Evolutionary conservation across 495 filamentous ascomycete species (phyloP), one percentile per base, ranked within the genome.

Genomic region (Chaetomium cochliodes): DNA sequence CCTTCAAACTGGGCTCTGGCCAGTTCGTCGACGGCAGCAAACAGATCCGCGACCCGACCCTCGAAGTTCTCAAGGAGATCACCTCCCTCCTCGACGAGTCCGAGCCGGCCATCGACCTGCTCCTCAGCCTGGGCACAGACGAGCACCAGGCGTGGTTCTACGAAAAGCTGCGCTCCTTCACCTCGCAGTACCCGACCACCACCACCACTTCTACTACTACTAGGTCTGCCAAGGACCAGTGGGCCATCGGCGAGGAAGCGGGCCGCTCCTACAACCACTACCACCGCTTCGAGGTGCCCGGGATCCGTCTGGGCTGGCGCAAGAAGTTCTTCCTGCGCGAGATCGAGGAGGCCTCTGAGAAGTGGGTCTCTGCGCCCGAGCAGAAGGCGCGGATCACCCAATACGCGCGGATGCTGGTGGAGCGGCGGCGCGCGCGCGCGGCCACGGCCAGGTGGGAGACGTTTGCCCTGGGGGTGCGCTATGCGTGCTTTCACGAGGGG

Each of bases 11-110:
- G 20, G 70, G 72, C n/a, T 62, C 67, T 0, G 73, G 68, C 18
- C 68, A 74, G 25, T 75, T 74, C 30, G 73, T 75, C 44, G 73
- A 75, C 64, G 73, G 73, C 58, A 75, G 73, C 67, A 72, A 70
- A 37, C 65, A 72, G 50, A 70, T 75, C 30, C 73, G 73, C 11
- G 73, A 75, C 56, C 73, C 72, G 3, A 75, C 72, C 0, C 62
- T 75, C 0, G 70, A 72, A 49, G 70, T 73, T 0, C 52, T 75
- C 33, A 74, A 74, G 51, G 72, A 74, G 55, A 67, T 75, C 20
- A 66, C 65, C 0, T 57, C 65, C 3, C 58, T 74, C 3, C 58
- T 73, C n/a, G 68, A 70, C 41, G 67, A 59, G 6, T 16, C 37
- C 4, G 63, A 64, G 49, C 65, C 70, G 2, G 55, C 66, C 5